Conservation (phyloP, 306 rosid genomes). For the Quercus robur region DNA sequence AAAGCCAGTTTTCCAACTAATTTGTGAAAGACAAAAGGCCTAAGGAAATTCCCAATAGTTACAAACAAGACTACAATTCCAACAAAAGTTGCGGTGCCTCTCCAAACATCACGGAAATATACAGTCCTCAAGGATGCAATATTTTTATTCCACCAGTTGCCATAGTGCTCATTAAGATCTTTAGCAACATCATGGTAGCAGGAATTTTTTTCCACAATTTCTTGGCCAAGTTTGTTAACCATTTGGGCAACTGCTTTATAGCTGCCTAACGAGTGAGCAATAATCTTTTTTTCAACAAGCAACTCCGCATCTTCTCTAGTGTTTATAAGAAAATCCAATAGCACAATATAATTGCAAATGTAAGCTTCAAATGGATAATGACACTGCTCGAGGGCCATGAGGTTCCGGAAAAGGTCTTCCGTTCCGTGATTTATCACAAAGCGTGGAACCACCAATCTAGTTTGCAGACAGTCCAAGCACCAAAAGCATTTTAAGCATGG, state of each 20-base stretch:
- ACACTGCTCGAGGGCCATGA: constrained; percentile 34
- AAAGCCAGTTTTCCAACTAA: too few relatives aligned
- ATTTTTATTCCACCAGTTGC: constrained; percentile 34
- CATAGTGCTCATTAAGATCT: constrained; percentile 33
- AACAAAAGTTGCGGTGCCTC: constrained; percentile 53
- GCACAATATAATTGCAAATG: constrained; percentile 23
- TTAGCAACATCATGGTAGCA: constrained; percentile 3
- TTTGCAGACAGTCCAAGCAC: background rate
- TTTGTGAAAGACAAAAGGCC: too few relatives aligned
- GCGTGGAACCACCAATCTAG: background rate
- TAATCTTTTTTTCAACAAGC: constrained; percentile 16
- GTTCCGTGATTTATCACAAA: background rate
- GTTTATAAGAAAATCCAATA: constrained; percentile 25
- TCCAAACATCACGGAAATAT: constrained; percentile 63
- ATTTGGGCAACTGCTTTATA: constrained; percentile 11
- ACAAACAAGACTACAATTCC: constrained; percentile 38
- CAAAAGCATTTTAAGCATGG: background rate
- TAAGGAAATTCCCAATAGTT: constrained; percentile 14
- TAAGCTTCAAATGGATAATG: constrained; percentile 5
- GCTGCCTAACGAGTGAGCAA: constrained; percentile 21
- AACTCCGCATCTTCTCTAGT: constrained; percentile 22
- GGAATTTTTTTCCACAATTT: constrained; percentile 2
- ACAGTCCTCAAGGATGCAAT: constrained; percentile 43
- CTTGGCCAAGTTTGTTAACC: constrained; percentile 1
- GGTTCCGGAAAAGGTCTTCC: constrained; percentile 18